These are phyloP conservation scores for Scutellaria barbata DNA, from an alignment of 257 asterid species.

Conservation along the genomic window DNA sequence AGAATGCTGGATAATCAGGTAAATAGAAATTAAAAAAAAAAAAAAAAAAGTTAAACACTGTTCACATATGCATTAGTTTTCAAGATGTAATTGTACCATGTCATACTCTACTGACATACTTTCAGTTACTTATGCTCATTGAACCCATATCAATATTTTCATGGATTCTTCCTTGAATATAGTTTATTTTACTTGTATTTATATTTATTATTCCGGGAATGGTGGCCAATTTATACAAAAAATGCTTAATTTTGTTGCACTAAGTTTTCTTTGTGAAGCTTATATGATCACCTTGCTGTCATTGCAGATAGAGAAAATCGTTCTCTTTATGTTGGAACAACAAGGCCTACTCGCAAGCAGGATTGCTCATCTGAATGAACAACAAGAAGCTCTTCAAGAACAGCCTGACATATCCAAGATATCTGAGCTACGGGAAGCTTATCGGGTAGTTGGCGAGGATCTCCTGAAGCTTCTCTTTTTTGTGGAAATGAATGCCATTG, in stretches of 20 bases:
- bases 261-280: conserved; percentile 12
- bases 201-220: not conserved
- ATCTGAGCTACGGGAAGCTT: conserved; percentile 82
- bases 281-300: conserved; percentile 4
- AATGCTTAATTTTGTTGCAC: not conserved
- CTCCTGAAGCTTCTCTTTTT: conserved; percentile 88
- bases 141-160: not conserved
- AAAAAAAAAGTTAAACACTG: not conserved
- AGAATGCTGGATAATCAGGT: conserved; percentile 94
- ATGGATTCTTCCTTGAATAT: not conserved
- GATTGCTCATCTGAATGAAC: conserved; percentile 74
- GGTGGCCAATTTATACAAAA: conserved; percentile 3
- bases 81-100: not conserved
- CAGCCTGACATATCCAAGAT: conserved; percentile 81
- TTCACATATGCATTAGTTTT: conserved; percentile 6
- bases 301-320: conserved; percentile 92
- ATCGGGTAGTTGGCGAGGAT: conserved; percentile 87
- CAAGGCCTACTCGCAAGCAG: conserved; percentile 87
- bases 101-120: conserved; percentile 18
- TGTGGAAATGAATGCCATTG: conserved; percentile 93
- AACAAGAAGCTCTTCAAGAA: conserved; percentile 73
- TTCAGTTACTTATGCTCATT: not conserved
- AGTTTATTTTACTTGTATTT: not conserved
- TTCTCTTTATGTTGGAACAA: conserved; percentile 93
- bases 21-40: conserved; percentile 11